Evolutionary conservation across 345 rosid species (phyloP).

Genomic region (Gossypium longicalyx): DNA sequence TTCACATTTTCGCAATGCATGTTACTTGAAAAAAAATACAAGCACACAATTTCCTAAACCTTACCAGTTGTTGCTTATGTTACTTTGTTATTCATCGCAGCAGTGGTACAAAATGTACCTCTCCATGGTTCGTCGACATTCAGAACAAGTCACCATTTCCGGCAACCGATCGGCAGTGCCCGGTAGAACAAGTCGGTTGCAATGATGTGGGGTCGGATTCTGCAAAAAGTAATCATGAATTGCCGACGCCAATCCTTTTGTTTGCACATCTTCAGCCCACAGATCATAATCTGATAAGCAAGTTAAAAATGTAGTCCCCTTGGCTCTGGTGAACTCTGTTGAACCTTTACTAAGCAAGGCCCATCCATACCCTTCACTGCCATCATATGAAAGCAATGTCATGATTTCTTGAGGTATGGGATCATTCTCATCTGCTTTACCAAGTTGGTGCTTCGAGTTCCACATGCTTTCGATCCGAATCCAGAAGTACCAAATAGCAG

Average conservation of each 20-base stretch:
- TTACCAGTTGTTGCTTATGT: not conserved
- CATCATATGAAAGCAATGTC: slow-evolving; percentile 51
- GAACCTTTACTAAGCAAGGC: slow-evolving; percentile 47
- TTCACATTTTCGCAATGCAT: too few species aligned
- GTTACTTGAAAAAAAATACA: too few species aligned
- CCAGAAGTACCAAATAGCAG: slow-evolving; percentile 51
- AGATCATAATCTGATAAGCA: slow-evolving; percentile 29
- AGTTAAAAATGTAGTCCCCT: slow-evolving; percentile 33
- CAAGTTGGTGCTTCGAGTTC: slow-evolving; percentile 37
- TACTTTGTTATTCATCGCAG: slow-evolving; percentile 29
- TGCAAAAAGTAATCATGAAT: slow-evolving; percentile 36
- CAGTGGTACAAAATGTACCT: slow-evolving; percentile 59
- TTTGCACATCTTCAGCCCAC: slow-evolving; percentile 31
- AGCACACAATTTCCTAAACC: too few species aligned
- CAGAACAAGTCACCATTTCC: slow-evolving; percentile 48
- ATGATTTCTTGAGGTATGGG: slow-evolving; percentile 46
- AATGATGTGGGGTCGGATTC: slow-evolving; percentile 49
- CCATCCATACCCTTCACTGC: slow-evolving; percentile 54
- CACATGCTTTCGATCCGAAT: slow-evolving; percentile 47
- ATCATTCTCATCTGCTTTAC: slow-evolving; percentile 39
- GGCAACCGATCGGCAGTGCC: slow-evolving; percentile 49
- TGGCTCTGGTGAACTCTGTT: slow-evolving; percentile 43
- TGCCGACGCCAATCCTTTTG: slow-evolving; percentile 45
- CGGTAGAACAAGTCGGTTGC: slow-evolving; percentile 51
- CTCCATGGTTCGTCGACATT: slow-evolving; percentile 56